Evolutionary conservation across 495 filamentous ascomycete species (phyloP), one percentile per base, ranked within the genome.

Genomic region (Jackrogersella multiformis): DNA sequence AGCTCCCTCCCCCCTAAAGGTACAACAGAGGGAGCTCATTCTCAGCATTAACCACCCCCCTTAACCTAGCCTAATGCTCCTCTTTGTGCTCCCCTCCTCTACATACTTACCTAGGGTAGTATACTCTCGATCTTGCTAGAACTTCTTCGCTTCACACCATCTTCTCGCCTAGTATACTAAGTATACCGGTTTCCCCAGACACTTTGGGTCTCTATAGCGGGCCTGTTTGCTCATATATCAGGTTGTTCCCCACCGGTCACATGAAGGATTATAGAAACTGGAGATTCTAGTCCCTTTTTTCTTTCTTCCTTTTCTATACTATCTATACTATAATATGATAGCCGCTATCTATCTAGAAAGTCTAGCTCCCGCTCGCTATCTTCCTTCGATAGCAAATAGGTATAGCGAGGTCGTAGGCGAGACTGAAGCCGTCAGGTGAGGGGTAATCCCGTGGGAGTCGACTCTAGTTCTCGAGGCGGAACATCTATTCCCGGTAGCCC

Each of bases 81-180:
- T 69, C 44, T 18, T 61, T 57, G 61, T 69, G 61, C 30, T 51
- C 61, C 66, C 44, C 66, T 65, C 56, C 61, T 61, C 61, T 54
- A 34, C 39, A 48, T 20, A 44, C 46, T 35, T 24, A 52, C 23
- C 21, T n/a, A 52, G 10, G 5, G 26, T 30, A 30, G 26, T 42
- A 21, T 26, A 15, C 35, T 23, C 35, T 41, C 34, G 23, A 51
- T 20, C 23, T 56, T 18, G 39, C 32, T 57, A 20, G n/a, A n/a
- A n/a, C n/a, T 55, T 24, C 46, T 48, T 46, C 51, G 52, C 72
- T 61, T 53, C 72, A 72, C 72, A 72, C 72, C 69, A 69, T 70
- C 69, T 57, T 16, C 20, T 57, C 28, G 45, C 39, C 51, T 35
- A 55, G 45, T 57, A 56, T 65, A 56, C 60, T 60, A 26, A 55